Conservation (phyloP, 2,329 filamentous ascomycete genomes). For the Trichoderma lentiforme region DNA sequence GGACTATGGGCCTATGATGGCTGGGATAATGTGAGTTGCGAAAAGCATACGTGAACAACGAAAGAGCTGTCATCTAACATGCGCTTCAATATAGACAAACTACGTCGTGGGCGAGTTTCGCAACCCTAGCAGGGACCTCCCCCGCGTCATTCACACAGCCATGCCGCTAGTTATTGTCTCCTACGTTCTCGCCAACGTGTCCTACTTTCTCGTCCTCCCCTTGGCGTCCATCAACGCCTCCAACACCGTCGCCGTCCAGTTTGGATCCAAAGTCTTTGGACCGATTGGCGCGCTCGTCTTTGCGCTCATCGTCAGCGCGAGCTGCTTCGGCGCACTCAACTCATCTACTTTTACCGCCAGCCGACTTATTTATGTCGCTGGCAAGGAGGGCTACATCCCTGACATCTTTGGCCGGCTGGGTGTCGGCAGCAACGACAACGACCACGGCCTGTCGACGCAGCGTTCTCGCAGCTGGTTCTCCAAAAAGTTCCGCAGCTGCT, state of each 20-base stretch:
- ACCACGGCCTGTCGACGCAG: slow-evolving; percentile 40
- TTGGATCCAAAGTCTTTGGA: slow-evolving; percentile 87
- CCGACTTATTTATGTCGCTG: slow-evolving; percentile 87
- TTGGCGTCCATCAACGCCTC: slow-evolving; percentile 74
- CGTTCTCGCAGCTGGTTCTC: slow-evolving; percentile 55
- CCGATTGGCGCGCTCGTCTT: slow-evolving; percentile 76
- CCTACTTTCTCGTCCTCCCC: slow-evolving; percentile 93
- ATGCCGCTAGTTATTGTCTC: slow-evolving; percentile 90
- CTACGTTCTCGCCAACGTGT: slow-evolving; percentile 86
- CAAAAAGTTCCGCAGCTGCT: slow-evolving; percentile 56
- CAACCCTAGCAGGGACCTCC: slow-evolving; percentile 83
- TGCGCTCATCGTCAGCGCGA: slow-evolving; percentile 83
- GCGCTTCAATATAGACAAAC: slow-evolving; percentile 66
- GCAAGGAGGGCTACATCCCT: slow-evolving; percentile 92
- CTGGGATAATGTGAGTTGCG: slow-evolving; percentile 83
- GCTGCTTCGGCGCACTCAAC: slow-evolving; percentile 92
- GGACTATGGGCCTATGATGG: slow-evolving; percentile 98
- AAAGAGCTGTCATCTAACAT: background rate
- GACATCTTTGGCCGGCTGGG: slow-evolving; percentile 80
- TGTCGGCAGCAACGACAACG: slow-evolving; percentile 46
- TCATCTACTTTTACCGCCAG: slow-evolving; percentile 91
- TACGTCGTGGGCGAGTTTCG: slow-evolving; percentile 97
- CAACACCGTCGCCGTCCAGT: slow-evolving; percentile 95
- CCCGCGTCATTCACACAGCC: slow-evolving; percentile 91
- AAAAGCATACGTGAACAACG: background rate